These are phyloP conservation scores for Apostasia shenzhenica DNA, from an alignment of 106 monocot species.

Conservation along the genomic window DNA sequence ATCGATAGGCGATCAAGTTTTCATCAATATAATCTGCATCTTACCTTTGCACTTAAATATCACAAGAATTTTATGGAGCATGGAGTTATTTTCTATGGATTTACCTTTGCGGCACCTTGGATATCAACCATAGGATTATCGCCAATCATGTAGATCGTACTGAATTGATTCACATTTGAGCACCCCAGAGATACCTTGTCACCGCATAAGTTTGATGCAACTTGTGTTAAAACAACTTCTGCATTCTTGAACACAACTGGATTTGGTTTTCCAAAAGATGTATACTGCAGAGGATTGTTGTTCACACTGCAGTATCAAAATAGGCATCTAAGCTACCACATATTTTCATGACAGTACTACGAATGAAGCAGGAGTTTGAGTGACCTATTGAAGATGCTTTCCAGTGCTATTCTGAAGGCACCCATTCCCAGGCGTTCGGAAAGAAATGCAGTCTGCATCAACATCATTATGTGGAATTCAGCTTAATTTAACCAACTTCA, in stretches of 20 bases:
- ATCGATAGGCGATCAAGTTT: no score
- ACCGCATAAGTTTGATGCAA: slow-evolving; percentile 21
- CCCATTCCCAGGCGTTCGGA: slow-evolving; percentile 96
- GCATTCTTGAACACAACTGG: slow-evolving; percentile 88
- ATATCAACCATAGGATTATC: slow-evolving; percentile 95
- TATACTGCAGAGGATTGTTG: slow-evolving; percentile 46
- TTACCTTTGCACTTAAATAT: no score
- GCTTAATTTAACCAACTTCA: not conserved
- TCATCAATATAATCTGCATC: no score
- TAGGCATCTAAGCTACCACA: slow-evolving; percentile 2
- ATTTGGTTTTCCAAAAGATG: slow-evolving; percentile 89
- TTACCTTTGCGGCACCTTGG: slow-evolving; percentile 76
- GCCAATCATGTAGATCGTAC: slow-evolving; percentile 91
- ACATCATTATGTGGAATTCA: slow-evolving; percentile 10
- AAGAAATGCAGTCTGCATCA: slow-evolving; percentile 73
- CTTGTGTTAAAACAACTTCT: slow-evolving; percentile 47
- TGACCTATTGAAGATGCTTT: slow-evolving; percentile 84
- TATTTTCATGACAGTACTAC: slow-evolving; percentile 8
- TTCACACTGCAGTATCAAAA: slow-evolving; percentile 42
- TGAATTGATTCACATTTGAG: slow-evolving; percentile 22
- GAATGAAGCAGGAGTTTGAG: not conserved
- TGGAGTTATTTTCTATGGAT: no score
- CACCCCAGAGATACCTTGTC: slow-evolving; percentile 1
- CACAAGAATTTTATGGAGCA: no score
- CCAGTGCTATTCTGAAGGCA: slow-evolving; percentile 90